Conservation (phyloP, 257 asterid genomes). For the Salvia rosmarinus region DNA sequence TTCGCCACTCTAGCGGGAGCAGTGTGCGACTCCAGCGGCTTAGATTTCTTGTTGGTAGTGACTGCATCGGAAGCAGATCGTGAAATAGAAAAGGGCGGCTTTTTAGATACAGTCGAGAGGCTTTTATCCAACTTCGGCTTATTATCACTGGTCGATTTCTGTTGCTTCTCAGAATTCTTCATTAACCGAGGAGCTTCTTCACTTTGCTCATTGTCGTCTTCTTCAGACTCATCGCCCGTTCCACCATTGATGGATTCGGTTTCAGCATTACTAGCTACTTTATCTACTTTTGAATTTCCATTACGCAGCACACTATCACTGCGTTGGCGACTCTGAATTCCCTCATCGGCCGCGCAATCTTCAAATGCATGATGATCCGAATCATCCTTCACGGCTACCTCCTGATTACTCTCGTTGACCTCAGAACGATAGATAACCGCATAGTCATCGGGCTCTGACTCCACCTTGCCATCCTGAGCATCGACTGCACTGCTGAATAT, state of each 20-base stretch:
- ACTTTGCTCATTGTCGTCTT: slow-evolving; percentile 47
- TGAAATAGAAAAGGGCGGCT: slow-evolving; percentile 49
- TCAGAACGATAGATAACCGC: slow-evolving; percentile 41
- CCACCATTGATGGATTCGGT: slow-evolving; percentile 34
- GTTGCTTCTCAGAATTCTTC: slow-evolving; percentile 60
- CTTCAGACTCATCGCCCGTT: slow-evolving; percentile 46
- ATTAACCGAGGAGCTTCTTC: slow-evolving; percentile 42
- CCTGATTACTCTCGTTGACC: slow-evolving; percentile 50
- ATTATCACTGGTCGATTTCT: slow-evolving; percentile 52
- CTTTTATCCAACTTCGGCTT: slow-evolving; percentile 66
- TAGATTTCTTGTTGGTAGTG: slow-evolving; percentile 57
- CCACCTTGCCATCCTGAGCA: slow-evolving; percentile 70
- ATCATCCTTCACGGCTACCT: slow-evolving; percentile 59
- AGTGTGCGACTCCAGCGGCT: slow-evolving; percentile 63
- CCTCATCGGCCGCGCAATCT: slow-evolving; percentile 86
- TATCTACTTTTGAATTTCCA: slow-evolving; percentile 40
- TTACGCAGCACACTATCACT: slow-evolving; percentile 36
- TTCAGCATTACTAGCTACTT: slow-evolving; percentile 42
- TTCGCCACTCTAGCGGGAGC: slow-evolving; percentile 64
- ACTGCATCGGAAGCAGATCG: slow-evolving; percentile 59
- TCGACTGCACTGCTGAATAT: slow-evolving; percentile 75
- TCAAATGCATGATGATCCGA: slow-evolving; percentile 71
- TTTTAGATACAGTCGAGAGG: slow-evolving; percentile 49
- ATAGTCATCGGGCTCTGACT: slow-evolving; percentile 54
- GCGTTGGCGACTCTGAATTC: slow-evolving; percentile 43